These are phyloP conservation scores for Chenopodium quinoa DNA, from an alignment of 148 eudicot species.

Conservation along the genomic window DNA sequence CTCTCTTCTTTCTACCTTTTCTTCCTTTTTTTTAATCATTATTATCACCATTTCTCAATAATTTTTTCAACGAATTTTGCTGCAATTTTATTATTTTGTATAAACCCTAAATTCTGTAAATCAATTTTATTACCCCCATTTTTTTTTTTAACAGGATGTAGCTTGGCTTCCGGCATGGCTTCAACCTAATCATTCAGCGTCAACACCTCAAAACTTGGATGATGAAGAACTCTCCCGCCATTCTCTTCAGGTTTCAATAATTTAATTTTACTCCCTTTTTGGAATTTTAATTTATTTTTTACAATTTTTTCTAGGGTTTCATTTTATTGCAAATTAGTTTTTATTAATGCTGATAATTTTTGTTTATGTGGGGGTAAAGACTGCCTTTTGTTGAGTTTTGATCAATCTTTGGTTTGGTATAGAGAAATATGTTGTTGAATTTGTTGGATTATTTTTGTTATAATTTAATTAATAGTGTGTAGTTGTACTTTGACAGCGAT, in stretches of 20 bases:
- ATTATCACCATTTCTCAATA: neutral
- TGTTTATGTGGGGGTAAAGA: neutral
- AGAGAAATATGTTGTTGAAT: too few relatives aligned
- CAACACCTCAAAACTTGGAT: neutral
- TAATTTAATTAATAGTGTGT: neutral
- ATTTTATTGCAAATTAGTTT: neutral
- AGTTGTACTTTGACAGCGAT: neutral
- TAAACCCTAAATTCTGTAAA: neutral
- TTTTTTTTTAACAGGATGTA: conserved; percentile 24
- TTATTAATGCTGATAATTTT: neutral
- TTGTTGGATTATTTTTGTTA: too few relatives aligned
- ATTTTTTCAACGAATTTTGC: too few relatives aligned
- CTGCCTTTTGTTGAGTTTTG: neutral
- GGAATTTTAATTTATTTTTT: neutral
- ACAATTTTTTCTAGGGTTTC: neutral
- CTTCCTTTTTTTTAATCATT: neutral
- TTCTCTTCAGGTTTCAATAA: conserved; percentile 23
- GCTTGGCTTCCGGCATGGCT: conserved; percentile 46
- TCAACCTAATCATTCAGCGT: conserved; percentile 26
- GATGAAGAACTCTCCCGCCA: neutral
- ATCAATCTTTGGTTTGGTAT: neutral
- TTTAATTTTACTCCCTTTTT: neutral
- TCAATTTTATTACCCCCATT: neutral
- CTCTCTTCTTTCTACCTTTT: conserved; percentile 4
- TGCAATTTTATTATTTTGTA: neutral